Base-by-base conservation (phyloP, 129 eudicot species). In the Artemisia argyi region DNA sequence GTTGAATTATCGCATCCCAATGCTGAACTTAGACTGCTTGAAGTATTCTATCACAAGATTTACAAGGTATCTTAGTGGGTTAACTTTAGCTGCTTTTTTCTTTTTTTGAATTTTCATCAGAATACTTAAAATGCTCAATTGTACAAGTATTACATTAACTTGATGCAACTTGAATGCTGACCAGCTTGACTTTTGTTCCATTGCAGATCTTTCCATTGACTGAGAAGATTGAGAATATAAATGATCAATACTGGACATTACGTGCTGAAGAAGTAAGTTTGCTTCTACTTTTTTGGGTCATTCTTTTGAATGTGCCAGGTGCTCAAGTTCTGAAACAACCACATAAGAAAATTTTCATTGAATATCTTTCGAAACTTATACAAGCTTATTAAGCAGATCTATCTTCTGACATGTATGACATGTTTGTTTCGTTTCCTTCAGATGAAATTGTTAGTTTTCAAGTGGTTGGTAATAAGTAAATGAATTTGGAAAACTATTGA, bases 11-110 rank as follows among this genome's bases (percentile, higher is more conserved):
- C 98, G 63, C 89, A 85, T 58, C 86, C 89, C 61, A 66, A 77
- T 83, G 98, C 96, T 47, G 98, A 94, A 69, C 97, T 94, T 72
- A 90, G 98, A 82, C 51, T 94, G 78, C 92, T 94, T 72, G 98
- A 94, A 88, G 98, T 94, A 73, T 94, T 94, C 87, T 90, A 94
- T 78, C 98, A 94, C 90, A 94, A 94, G 87, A 94, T 94, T 46
- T 94, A 94, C 74, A 94, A 94, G 98, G 98, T 94, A 78, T 80
- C 60, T 17, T 30, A 12, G 26, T 62, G 12, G 47, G 18, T 53
- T 20, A 61, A 61, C 5, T 30, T 2, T 18, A n/a, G 56, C 47
- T 18, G 47, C 35, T 24, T 24, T 16, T 11, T 30, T 19, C n/a
- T 35, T 11, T 52, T 44, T 24, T 22, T 17, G 12, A 74, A 12